phyloP scores from a whole-genome alignment of 2,329 filamentous ascomycete genomes.

The Cytospora chrysosperma region DNA sequence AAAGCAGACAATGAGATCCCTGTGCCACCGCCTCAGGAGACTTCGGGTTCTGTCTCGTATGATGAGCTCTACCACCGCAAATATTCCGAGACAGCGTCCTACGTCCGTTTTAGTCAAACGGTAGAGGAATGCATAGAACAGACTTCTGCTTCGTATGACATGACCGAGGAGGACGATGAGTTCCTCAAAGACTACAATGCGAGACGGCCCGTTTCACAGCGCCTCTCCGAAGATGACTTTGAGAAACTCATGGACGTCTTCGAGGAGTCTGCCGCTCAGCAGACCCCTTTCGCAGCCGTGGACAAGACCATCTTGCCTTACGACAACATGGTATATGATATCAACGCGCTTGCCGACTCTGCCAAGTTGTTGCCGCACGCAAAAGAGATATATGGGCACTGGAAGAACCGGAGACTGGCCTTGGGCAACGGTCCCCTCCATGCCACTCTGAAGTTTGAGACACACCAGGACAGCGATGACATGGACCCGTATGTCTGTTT shows the following conservation, averaged over 20 bases:
- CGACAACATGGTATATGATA: constrained; percentile 71
- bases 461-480: constrained; percentile 90
- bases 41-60: constrained; percentile 65
- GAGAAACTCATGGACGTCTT: constrained; percentile 94
- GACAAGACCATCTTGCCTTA: constrained; percentile 83
- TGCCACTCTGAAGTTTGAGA: constrained; percentile 86
- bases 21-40: constrained; percentile 63
- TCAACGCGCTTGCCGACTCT: constrained; percentile 44
- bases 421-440: constrained; percentile 72
- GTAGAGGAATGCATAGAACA: constrained; percentile 92
- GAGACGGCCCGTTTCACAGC: constrained; percentile 61
- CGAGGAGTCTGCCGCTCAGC: constrained; percentile 78
- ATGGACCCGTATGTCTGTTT: constrained; percentile 98
- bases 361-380: constrained; percentile 57
- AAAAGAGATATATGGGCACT: constrained; percentile 85
- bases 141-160: constrained; percentile 70
- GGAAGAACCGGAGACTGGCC: constrained; percentile 69
- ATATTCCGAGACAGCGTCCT: constrained; percentile 84
- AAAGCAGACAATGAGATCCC: constrained; percentile 63
- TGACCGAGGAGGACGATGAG: constrained; percentile 85
- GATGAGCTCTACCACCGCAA: constrained; percentile 78
- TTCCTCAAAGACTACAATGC: constrained; percentile 84
- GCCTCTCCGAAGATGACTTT: constrained; percentile 86
- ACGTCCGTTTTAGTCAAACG: constrained; percentile 96
- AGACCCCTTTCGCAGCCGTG: constrained; percentile 85